Evolutionary conservation across 2,329 filamentous ascomycete genomes (phyloP).

Genomic region (Fusarium pseudonygamai): DNA sequence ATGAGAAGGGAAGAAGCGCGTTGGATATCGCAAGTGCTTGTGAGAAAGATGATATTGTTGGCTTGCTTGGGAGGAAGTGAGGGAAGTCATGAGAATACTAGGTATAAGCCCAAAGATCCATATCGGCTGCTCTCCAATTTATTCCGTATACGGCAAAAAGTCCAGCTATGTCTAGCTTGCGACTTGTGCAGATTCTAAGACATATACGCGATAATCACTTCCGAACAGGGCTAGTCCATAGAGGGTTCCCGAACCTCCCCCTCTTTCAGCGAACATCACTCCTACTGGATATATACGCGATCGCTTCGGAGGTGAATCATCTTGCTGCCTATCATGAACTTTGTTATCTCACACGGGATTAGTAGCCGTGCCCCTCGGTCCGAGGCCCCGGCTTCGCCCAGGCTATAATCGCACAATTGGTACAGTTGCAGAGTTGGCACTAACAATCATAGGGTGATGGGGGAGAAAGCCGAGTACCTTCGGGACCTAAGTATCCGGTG

Average conservation of each 20-base stretch:
- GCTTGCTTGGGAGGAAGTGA: constrained; percentile 19
- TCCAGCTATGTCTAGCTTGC: not conserved
- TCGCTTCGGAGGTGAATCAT: not conserved
- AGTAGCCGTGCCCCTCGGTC: constrained; percentile 6
- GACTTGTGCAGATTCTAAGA: not conserved
- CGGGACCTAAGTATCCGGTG: constrained; percentile 5
- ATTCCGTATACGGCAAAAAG: not conserved
- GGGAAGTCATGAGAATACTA: not conserved
- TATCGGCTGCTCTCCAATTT: not conserved
- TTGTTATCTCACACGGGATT: not conserved
- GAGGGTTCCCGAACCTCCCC: not conserved
- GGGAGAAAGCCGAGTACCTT: not conserved
- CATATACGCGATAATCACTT: not conserved
- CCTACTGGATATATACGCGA: not conserved
- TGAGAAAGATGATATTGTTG: constrained; percentile 32
- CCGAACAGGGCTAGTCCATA: not conserved
- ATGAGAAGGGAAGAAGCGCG: constrained; percentile 30
- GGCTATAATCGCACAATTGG: not conserved
- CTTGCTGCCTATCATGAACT: not conserved
- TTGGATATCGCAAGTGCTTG: constrained; percentile 38
- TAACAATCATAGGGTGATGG: not conserved
- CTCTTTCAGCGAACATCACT: not conserved
- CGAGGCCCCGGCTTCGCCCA: constrained; percentile 8
- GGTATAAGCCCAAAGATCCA: not conserved
- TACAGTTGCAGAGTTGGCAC: not conserved